These are phyloP conservation scores for Rhizoctonia solani DNA, from an alignment of 1,284 basidiomycete species.

Conservation along the genomic window DNA sequence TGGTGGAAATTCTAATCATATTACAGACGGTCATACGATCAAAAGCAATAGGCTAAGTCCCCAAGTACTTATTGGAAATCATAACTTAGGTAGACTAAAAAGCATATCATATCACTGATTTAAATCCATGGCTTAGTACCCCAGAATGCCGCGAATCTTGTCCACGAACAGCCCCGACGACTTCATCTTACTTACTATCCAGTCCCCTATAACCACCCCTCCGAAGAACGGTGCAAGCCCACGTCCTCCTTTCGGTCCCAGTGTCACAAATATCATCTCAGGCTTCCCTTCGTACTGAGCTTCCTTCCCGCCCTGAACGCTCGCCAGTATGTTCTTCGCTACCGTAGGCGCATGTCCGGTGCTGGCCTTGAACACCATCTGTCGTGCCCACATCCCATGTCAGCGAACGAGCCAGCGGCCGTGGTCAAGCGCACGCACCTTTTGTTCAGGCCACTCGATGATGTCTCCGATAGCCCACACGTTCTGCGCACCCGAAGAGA, in stretches of 20 bases:
- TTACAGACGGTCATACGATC: too few relatives aligned
- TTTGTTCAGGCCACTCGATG: conserved; percentile 39
- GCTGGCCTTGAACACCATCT: conserved; percentile 32
- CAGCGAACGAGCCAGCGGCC: background rate
- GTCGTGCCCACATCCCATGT: background rate
- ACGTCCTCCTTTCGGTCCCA: conserved; percentile 27
- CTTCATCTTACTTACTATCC: conserved; percentile 13
- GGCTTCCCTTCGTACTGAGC: conserved; percentile 2
- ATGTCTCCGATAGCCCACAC: conserved; percentile 39
- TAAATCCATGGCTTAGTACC: background rate
- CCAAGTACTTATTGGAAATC: too few relatives aligned
- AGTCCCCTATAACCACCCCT: conserved; percentile 23
- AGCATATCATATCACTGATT: too few relatives aligned
- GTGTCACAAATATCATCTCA: conserved; percentile 32
- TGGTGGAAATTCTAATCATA: too few relatives aligned
- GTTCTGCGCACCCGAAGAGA: conserved; percentile 32
- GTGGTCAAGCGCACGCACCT: background rate
- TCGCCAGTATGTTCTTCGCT: conserved; percentile 33
- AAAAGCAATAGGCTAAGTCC: too few relatives aligned
- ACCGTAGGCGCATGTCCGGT: conserved; percentile 25
- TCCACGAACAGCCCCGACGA: background rate
- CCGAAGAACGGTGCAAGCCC: conserved; percentile 9
- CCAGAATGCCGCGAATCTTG: background rate
- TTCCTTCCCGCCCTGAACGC: conserved; percentile 31
- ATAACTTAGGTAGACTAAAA: too few relatives aligned